Percentiles rank a stretch among this genome's conserved stretches.
Conservation (phyloP, 208 protist species). For the Trypanosomatidae sp. region DNA sequence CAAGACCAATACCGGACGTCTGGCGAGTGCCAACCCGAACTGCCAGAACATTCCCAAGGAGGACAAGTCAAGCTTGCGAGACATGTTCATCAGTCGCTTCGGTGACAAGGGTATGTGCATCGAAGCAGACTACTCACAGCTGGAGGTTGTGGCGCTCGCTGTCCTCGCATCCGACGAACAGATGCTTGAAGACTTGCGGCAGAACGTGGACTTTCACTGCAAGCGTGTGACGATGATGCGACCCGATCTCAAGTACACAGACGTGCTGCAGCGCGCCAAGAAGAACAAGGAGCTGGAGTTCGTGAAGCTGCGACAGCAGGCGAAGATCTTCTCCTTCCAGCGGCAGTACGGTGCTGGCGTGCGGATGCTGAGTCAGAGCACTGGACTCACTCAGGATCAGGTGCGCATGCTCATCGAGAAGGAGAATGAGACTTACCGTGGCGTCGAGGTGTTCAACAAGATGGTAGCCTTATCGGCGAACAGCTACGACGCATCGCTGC, state of each 20-base stretch:
- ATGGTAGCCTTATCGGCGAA: conserved; percentile 91
- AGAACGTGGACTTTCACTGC: conserved; percentile 92
- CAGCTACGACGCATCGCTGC: conserved; percentile 85
- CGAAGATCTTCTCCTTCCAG: conserved; percentile 95
- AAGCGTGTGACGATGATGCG: conserved; percentile 94
- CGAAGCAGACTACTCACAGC: conserved; percentile 93
- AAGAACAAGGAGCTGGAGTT: conserved; percentile 94
- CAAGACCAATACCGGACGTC: conserved; percentile 89
- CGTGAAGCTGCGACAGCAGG: conserved; percentile 91
- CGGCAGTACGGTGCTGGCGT: conserved; percentile 93
- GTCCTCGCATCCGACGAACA: conserved; percentile 88
- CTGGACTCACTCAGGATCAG: conserved; percentile 89
- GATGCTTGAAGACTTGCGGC: conserved; percentile 90
- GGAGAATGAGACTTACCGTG: conserved; percentile 86
- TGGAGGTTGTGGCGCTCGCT: conserved; percentile 91
- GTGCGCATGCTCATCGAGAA: conserved; percentile 92
- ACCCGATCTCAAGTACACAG: conserved; percentile 90
- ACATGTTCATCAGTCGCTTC: conserved; percentile 92
- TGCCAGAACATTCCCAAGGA: conserved; percentile 95
- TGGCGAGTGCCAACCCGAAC: conserved; percentile 91
- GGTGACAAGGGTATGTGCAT: conserved; percentile 89
- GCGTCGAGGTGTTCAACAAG: conserved; percentile 89
- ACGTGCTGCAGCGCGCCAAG: conserved; percentile 87
- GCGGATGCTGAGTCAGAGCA: conserved; percentile 92
- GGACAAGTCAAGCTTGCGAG: conserved; percentile 85